phyloP scores from a whole-genome alignment of 164 flowering plant genomes.

The Aristolochia fimbriata region DNA sequence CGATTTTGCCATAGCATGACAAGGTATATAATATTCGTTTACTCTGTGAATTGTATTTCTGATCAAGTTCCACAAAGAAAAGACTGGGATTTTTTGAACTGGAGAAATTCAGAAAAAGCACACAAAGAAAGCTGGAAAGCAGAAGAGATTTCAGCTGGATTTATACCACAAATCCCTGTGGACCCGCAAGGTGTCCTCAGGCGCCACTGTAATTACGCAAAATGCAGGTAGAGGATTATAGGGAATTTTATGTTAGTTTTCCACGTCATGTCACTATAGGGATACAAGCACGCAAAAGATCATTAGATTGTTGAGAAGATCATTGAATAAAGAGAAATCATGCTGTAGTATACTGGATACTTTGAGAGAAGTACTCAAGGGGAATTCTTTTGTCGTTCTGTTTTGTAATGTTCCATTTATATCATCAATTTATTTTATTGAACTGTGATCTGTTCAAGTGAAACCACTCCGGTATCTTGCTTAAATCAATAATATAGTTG shows the following conservation, averaged over 20 bases:
- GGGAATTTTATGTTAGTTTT: conserved; percentile 9
- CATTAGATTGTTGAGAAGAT: conserved; percentile 33
- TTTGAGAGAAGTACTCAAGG: conserved; percentile 2
- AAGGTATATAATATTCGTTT: conserved; percentile 24
- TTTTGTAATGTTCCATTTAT: background rate
- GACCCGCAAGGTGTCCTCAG: conserved; percentile 62
- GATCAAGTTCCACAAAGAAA: conserved; percentile 21
- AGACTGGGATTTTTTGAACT: conserved; percentile 22
- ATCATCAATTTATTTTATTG: background rate
- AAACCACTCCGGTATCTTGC: too few relatives aligned
- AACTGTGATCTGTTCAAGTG: too few relatives aligned
- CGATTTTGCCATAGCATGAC: conserved; percentile 1
- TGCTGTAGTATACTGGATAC: conserved; percentile 16
- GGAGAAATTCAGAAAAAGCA: conserved; percentile 9
- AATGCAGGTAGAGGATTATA: background rate
- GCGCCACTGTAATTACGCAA: conserved; percentile 44
- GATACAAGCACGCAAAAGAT: conserved; percentile 8
- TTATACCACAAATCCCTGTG: conserved; percentile 32
- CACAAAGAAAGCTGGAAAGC: background rate
- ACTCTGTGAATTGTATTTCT: conserved; percentile 20
- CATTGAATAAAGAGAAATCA: conserved; percentile 30
- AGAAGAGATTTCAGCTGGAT: conserved; percentile 10
- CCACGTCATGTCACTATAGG: conserved; percentile 17
- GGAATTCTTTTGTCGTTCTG: conserved; percentile 3
- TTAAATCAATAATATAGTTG: too few relatives aligned